Conservation (phyloP, 2,329 filamentous ascomycete species). For the Ceratocystis eucalypticola region DNA sequence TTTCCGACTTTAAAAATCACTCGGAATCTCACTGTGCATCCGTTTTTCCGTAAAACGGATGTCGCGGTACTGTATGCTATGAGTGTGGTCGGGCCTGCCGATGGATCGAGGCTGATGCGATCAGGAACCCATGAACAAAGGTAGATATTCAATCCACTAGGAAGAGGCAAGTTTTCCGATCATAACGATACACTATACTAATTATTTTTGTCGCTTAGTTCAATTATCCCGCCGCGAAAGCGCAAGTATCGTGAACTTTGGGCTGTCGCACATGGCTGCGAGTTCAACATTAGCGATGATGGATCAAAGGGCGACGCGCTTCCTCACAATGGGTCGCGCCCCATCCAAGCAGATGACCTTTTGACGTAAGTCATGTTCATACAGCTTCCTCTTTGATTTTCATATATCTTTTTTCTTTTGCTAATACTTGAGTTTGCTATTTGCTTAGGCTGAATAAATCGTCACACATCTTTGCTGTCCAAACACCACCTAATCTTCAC, state of each 20-base stretch:
- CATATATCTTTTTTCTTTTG: neutral
- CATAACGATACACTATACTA: slow-evolving; percentile 32
- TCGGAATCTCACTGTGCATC: slow-evolving; percentile 29
- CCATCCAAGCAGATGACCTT: slow-evolving; percentile 18
- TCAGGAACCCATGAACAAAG: slow-evolving; percentile 49
- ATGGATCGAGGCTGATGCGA: slow-evolving; percentile 53
- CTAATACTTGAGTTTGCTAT: neutral
- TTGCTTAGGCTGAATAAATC: slow-evolving; percentile 15
- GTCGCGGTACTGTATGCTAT: slow-evolving; percentile 55
- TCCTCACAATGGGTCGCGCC: slow-evolving; percentile 18
- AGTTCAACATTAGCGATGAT: slow-evolving; percentile 17
- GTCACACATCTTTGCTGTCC: slow-evolving; percentile 16
- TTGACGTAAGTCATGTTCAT: slow-evolving; percentile 16
- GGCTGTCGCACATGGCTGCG: slow-evolving; percentile 42
- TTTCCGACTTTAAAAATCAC: slow-evolving; percentile 17
- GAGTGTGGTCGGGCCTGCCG: slow-evolving; percentile 55
- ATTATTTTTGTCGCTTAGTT: slow-evolving; percentile 39
- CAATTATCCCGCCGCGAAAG: slow-evolving; percentile 73
- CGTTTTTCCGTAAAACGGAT: slow-evolving; percentile 55
- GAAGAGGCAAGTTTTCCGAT: slow-evolving; percentile 40
- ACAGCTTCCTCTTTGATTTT: neutral
- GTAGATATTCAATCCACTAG: slow-evolving; percentile 34
- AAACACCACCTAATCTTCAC: slow-evolving; percentile 16
- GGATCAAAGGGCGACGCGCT: slow-evolving; percentile 18
- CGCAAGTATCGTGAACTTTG: slow-evolving; percentile 82